Evolutionary conservation across 139 green algal genomes (phyloP), one percentile per base, ranked within the genome.

Genomic region (Edaphochlamys debaryana): DNA sequence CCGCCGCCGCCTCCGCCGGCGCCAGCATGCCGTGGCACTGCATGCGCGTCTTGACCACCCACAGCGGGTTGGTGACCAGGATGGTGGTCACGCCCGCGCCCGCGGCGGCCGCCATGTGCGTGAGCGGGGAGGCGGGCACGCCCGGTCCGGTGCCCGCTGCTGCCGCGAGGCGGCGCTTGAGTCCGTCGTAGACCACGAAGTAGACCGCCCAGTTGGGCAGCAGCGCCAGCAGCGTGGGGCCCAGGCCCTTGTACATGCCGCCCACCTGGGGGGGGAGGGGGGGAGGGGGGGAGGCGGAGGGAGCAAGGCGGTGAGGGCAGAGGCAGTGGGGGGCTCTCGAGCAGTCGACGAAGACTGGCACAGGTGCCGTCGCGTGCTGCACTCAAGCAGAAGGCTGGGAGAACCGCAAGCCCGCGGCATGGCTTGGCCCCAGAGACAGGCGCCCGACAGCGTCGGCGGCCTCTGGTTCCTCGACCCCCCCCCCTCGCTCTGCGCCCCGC

Each of bases 191-290:
- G 34, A 76, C 74, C 0, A 60, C 58, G 34, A 56, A 63, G 50
- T 91, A 89, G 66, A 98, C 96, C 19, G 96, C 97, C 97, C 97
- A 99, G 85, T 99, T 99, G 41, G 97, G 97, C 36, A 99, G 92
- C 72, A 99, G 90, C 6, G 97, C 97, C 38, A 98, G 84, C 5
- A 99, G 85, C 6, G 97, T 98, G 34, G 97, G 97, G 0, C 94
- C 94, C 8, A 99, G 89, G 0, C 97, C 97, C 4, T 94, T 80
- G 87, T 99, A 99, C 71, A 99, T 81, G 19, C 96, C 97, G 3
- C 20, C 92, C 42, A 27, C 36, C 13, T 32, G 37, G 69, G 66
- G 66, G 17, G 36, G 9, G 66, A 36, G 22, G 36, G 34, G 34
- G 36, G 36, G 66, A 68, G 20, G 62, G 29, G 62, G 62, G n/a